phyloP scores from a whole-genome alignment of 208 protist genomes.

The Lotmaria passim region DNA sequence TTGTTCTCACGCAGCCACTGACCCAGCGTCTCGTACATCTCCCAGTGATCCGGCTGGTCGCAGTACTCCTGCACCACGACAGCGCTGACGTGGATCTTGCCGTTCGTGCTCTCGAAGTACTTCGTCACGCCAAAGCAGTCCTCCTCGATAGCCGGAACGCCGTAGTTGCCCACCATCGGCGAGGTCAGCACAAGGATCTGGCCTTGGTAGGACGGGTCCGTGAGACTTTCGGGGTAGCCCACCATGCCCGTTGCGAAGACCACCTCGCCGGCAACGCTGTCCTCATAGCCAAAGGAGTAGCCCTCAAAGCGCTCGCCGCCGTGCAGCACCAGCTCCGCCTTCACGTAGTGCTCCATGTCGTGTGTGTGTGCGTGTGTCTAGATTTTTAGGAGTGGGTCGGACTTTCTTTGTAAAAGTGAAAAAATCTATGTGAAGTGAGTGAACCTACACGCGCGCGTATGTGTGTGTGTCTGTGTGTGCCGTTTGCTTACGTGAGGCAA shows the following conservation, averaged over 20 bases:
- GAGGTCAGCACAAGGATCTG: slow-evolving; percentile 98
- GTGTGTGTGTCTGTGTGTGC: slow-evolving; percentile 13
- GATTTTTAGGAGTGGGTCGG: not conserved
- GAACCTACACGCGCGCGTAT: not conserved
- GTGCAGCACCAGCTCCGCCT: slow-evolving; percentile 90
- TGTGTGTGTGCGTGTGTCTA: not conserved
- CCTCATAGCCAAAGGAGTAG: slow-evolving; percentile 96
- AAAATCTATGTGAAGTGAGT: not conserved
- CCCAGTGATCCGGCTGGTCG: slow-evolving; percentile 96
- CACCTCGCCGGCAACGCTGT: slow-evolving; percentile 86
- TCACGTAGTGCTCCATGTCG: slow-evolving; percentile 40
- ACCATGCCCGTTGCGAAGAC: slow-evolving; percentile 96
- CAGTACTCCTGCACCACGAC: slow-evolving; percentile 96
- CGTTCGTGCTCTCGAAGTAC: slow-evolving; percentile 95
- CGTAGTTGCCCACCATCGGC: slow-evolving; percentile 98
- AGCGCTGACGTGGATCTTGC: slow-evolving; percentile 89
- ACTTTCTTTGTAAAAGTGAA: not conserved
- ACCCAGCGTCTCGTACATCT: slow-evolving; percentile 81
- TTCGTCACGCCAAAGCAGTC: slow-evolving; percentile 94
- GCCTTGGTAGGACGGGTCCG: slow-evolving; percentile 98
- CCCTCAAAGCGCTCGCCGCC: slow-evolving; percentile 95
- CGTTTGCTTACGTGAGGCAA: not conserved
- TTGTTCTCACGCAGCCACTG: slow-evolving; percentile 93
- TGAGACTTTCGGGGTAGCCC: slow-evolving; percentile 94
- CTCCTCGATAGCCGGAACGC: slow-evolving; percentile 88